Evolutionary conservation across 2,329 filamentous ascomycete genomes (phyloP).

Genomic region (Byssothecium circinans): DNA sequence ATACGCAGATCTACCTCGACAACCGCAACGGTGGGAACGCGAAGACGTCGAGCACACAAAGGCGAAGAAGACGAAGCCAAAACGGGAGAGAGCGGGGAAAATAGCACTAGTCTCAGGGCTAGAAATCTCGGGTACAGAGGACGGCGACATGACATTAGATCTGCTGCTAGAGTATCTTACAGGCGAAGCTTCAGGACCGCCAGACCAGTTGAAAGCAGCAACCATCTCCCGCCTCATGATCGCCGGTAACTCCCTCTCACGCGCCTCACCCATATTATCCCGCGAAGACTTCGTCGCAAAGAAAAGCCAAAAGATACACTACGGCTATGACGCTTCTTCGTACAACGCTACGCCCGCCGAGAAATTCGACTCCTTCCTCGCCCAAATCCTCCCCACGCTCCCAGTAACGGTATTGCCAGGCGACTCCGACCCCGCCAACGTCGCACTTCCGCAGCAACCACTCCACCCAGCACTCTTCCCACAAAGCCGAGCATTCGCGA

Average conservation of each 20-base stretch:
- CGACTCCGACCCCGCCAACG: constrained; percentile 81
- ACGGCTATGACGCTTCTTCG: constrained; percentile 85
- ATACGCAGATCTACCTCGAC: constrained; percentile 80
- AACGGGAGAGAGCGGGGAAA: constrained; percentile 61
- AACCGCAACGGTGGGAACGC: constrained; percentile 77
- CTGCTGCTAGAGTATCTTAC: constrained; percentile 85
- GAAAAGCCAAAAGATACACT: constrained; percentile 71
- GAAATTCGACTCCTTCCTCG: constrained; percentile 80
- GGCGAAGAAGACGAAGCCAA: constrained; percentile 41
- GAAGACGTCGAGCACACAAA: constrained; percentile 52
- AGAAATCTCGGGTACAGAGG: constrained; percentile 74
- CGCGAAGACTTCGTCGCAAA: constrained; percentile 49
- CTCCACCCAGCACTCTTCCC: constrained; percentile 93
- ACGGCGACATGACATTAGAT: constrained; percentile 73
- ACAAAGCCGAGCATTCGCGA: constrained; percentile 67
- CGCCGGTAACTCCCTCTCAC: constrained; percentile 80
- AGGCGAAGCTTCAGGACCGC: constrained; percentile 71
- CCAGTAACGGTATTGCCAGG: constrained; percentile 90
- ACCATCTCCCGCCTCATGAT: constrained; percentile 84
- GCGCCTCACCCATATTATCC: constrained; percentile 50
- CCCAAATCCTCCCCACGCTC: constrained; percentile 78
- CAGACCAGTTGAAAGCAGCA: constrained; percentile 61
- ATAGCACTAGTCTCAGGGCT: constrained; percentile 89
- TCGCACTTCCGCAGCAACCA: constrained; percentile 86
- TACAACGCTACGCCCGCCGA: constrained; percentile 88